Base-by-base conservation (phyloP, 2,329 filamentous ascomycete species). In the Escovopsis sp. region DNA sequence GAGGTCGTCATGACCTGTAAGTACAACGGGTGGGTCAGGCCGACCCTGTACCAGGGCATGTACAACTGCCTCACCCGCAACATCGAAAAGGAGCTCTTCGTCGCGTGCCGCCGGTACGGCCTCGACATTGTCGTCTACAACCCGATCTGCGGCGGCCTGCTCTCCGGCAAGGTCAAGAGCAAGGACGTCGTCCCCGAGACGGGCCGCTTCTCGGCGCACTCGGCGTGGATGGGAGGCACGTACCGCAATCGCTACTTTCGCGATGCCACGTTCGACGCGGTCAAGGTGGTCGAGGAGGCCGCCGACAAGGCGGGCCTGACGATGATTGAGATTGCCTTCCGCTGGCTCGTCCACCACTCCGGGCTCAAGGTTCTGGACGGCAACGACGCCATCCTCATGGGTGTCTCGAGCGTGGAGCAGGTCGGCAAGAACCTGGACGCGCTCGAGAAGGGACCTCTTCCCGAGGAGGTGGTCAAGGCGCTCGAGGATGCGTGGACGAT, bases 31-130 rank as follows among this genome's bases (percentile, higher is more conserved):
- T 93, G 84, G 84, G 82, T 93, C 12, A 74, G 80, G 34, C 86
- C 86, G 1, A 86, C 82, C 1, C 77, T 93, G 43, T 94, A 85
- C 61, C 85, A 91, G 61, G 87, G 72, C 53, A 89, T 93, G 83
- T 89, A 89, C 63, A 89, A 89, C 60, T 76, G 74, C 44, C 83
- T 88, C 50, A 85, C 79, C 19, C 76, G 85, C 41, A 75, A 73
- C 43, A 80, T 89, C 48, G 85, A 91, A 58, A 59, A 73, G 1
- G 85, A 91, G 59, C 66, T 91, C 36, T 71, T 91, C 42, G 76
- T 77, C 3, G 77, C 78, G 19, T 87, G 82, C 55, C 45, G 45
- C 23, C 43, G 45, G 19, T 47, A 47, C 32, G 45, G 45, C 4
- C 39, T 47, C 28, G 45, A 47, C 6, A 47, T 47, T 28, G 45